phyloP scores from a whole-genome alignment of 495 filamentous ascomycete species.

The Annulohypoxylon nitens region DNA sequence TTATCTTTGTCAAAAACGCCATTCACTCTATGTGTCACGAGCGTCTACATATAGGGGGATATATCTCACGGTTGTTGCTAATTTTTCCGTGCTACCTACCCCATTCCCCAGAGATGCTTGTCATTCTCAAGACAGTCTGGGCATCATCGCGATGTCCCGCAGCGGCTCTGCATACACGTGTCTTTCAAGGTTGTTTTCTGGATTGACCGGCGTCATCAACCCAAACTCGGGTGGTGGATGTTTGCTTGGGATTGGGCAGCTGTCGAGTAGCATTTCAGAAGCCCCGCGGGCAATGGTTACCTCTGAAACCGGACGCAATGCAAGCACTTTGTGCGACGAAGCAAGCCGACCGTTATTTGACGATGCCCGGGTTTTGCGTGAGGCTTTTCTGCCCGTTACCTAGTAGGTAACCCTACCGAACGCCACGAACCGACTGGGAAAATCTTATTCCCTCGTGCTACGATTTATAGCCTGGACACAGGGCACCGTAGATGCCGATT shows the following conservation, averaged over 20 bases:
- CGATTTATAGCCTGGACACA: background rate
- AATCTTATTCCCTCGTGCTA: slow-evolving; percentile 16
- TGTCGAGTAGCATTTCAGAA: slow-evolving; percentile 7
- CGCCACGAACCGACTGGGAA: slow-evolving; percentile 25
- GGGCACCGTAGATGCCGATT: background rate
- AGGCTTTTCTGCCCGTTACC: slow-evolving; percentile 20
- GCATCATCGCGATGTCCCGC: slow-evolving; percentile 7
- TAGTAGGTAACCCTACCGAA: slow-evolving; percentile 19
- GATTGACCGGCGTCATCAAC: slow-evolving; percentile 6
- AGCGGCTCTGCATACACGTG: slow-evolving; percentile 35
- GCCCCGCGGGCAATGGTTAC: slow-evolving; percentile 4
- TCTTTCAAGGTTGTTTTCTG: slow-evolving; percentile 20
- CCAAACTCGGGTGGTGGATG: slow-evolving; percentile 14
- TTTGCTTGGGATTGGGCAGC: slow-evolving; percentile 16
- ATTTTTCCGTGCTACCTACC: slow-evolving; percentile 16
- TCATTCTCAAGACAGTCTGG: slow-evolving; percentile 6
- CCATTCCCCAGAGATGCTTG: slow-evolving; percentile 16
- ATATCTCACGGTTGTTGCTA: background rate
- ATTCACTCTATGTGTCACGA: slow-evolving; percentile 27
- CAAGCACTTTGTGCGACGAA: slow-evolving; percentile 39
- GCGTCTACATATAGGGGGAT: slow-evolving; percentile 34
- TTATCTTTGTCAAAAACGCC: slow-evolving; percentile 16
- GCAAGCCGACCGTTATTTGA: slow-evolving; percentile 23
- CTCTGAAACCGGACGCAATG: slow-evolving; percentile 30
- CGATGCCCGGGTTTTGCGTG: background rate